A percentile compares a stretch with the other conserved stretches of the same genome.
Conservation (phyloP, 108 stramenopile species). For the Skeletonema costatum region DNA sequence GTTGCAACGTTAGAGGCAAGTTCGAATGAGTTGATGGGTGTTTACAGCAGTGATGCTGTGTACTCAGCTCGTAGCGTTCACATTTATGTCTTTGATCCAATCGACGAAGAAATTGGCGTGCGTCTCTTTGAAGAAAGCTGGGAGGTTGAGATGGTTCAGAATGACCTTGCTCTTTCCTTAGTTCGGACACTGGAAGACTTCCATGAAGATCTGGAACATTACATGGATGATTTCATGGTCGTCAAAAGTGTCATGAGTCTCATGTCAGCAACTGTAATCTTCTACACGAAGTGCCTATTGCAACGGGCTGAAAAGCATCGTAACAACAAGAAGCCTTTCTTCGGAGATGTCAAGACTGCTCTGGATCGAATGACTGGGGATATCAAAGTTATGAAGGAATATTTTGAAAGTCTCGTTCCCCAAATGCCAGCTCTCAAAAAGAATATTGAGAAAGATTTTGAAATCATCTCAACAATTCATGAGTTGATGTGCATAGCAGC, state of each 20-base stretch:
- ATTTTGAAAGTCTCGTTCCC: constrained; percentile 71
- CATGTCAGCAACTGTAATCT: constrained; percentile 75
- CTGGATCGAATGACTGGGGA: constrained; percentile 78
- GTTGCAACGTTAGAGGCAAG: constrained; percentile 68
- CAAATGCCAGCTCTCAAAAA: constrained; percentile 70
- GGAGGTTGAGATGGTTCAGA: constrained; percentile 71
- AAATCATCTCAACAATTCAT: constrained; percentile 71
- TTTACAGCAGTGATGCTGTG: constrained; percentile 84
- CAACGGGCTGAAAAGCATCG: constrained; percentile 61
- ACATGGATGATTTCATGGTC: constrained; percentile 87
- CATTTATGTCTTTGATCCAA: constrained; percentile 82
- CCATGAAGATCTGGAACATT: constrained; percentile 79
- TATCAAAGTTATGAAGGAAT: constrained; percentile 68
- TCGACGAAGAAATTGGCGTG: constrained; percentile 75
- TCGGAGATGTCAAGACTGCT: constrained; percentile 57
- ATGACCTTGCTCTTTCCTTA: constrained; percentile 79
- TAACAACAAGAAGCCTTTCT: constrained; percentile 57
- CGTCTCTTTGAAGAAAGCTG: constrained; percentile 75
- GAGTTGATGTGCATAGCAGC: constrained; percentile 78
- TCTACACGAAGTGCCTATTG: constrained; percentile 76
- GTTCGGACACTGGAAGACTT: constrained; percentile 87
- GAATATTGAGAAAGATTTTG: constrained; percentile 78
- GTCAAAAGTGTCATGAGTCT: constrained; percentile 82
- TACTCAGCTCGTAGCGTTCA: constrained; percentile 84
- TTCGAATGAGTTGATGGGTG: constrained; percentile 63